Evolutionary conservation across 345 rosid species (phyloP).

Genomic region (Eucalyptus camaldulensis): DNA sequence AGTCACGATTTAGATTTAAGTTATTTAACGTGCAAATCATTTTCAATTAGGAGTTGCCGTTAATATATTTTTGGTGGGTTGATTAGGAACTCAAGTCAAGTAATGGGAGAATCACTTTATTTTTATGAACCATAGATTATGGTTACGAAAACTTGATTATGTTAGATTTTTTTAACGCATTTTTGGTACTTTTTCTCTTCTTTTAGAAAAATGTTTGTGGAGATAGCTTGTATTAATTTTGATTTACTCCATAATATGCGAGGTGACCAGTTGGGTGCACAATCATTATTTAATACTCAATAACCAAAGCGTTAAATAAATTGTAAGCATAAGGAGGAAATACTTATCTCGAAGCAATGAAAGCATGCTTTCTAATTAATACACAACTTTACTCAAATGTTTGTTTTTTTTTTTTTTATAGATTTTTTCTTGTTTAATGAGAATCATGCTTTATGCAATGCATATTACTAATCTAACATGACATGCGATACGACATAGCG

Average conservation of each 20-base stretch:
- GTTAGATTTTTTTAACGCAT: too few relatives aligned
- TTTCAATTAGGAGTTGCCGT: accelerated
- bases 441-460: too few relatives aligned
- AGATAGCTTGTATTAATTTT: background rate
- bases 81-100: background rate
- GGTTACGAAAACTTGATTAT: accelerated
- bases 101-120: too few relatives aligned
- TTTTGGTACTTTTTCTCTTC: background rate
- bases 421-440: too few relatives aligned
- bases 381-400: accelerated
- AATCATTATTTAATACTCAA: too few relatives aligned
- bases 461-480: too few relatives aligned
- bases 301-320: background rate
- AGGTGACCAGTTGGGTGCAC: accelerated
- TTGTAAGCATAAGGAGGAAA: background rate
- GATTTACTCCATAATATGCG: accelerated
- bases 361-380: too few relatives aligned
- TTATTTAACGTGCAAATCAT: accelerated
- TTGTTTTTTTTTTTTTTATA: too few relatives aligned
- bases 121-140: accelerated
- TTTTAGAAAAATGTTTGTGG: background rate
- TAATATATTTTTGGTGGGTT: background rate
- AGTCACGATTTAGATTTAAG: too few relatives aligned
- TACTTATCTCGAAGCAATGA: background rate
- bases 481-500: too few relatives aligned